Conservation (phyloP, 345 rosid genomes). For the Boechera divaricarpa region DNA sequence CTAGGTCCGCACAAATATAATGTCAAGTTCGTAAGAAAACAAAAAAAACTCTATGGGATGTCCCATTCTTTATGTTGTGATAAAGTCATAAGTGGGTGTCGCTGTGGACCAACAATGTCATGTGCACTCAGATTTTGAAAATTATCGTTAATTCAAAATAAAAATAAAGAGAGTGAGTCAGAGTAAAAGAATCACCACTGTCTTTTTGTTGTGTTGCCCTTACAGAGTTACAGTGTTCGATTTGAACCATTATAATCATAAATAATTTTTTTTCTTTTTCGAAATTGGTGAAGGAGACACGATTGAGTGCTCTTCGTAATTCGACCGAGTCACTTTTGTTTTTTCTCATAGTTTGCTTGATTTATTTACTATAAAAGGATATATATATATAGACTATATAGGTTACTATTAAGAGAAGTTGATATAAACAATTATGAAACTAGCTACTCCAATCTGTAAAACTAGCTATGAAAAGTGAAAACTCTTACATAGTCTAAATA, state of each 20-base stretch:
- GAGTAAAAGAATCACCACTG: conserved; percentile 20
- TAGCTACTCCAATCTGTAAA: not conserved
- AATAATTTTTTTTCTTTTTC: not conserved
- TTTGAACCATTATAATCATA: conserved; percentile 20
- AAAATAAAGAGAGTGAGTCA: conserved; percentile 25
- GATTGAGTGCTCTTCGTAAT: conserved; percentile 8
- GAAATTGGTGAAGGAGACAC: conserved; percentile 27
- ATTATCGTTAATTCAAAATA: conserved; percentile 1
- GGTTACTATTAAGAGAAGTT: not conserved
- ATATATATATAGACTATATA: not conserved
- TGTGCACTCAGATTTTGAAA: conserved; percentile 42
- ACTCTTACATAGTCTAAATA: no score
- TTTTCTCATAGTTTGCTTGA: not conserved
- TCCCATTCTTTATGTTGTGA: conserved; percentile 37
- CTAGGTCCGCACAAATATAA: not conserved
- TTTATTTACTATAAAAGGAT: not conserved
- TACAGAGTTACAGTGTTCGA: conserved; percentile 18
- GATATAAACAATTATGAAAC: not conserved
- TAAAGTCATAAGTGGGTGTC: conserved; percentile 41
- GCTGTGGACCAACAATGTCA: conserved; percentile 43
- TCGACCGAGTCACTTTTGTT: not conserved
- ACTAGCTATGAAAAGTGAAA: no score
- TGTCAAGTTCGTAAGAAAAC: conserved; percentile 27
- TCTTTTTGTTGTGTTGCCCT: conserved; percentile 32
- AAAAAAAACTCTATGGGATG: conserved; percentile 35